Conservation (phyloP, 176 grass and related monocot genomes). For the Carex scoparia region DNA sequence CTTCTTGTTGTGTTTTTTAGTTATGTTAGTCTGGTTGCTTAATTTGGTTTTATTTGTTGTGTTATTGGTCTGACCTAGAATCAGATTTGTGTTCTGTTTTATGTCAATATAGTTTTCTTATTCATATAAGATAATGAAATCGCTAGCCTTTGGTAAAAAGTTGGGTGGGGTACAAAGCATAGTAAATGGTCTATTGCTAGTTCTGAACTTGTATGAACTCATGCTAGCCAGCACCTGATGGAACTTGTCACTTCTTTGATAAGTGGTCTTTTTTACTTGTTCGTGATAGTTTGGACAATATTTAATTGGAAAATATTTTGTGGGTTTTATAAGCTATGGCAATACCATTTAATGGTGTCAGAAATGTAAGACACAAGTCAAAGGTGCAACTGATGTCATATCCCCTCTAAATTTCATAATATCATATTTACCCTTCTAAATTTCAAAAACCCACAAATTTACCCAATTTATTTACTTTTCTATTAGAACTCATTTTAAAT, state of each 20-base stretch:
- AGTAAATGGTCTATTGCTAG: neutral
- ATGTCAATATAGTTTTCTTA: neutral
- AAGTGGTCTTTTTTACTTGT: neutral
- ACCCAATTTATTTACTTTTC: too few relatives aligned
- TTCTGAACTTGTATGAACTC: neutral
- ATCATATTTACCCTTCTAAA: too few relatives aligned
- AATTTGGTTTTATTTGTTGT: neutral
- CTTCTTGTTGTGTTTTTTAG: neutral
- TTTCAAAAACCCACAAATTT: too few relatives aligned
- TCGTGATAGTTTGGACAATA: neutral
- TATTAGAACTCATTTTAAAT: too few relatives aligned
- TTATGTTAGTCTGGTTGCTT: neutral
- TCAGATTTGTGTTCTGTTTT: neutral
- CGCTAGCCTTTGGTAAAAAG: neutral
- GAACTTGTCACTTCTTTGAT: neutral
- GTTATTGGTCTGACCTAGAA: neutral
- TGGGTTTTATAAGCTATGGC: neutral
- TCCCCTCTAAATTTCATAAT: too few relatives aligned
- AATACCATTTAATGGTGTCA: neutral
- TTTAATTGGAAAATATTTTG: neutral
- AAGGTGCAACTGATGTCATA: neutral
- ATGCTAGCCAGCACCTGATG: neutral
- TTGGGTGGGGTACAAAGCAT: neutral
- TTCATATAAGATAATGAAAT: neutral
- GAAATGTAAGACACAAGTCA: neutral